Percentiles rank a stretch among this genome's conserved stretches.
Conservation (phyloP, 208 protist genomes). For the Leishmania aethiopica region DNA sequence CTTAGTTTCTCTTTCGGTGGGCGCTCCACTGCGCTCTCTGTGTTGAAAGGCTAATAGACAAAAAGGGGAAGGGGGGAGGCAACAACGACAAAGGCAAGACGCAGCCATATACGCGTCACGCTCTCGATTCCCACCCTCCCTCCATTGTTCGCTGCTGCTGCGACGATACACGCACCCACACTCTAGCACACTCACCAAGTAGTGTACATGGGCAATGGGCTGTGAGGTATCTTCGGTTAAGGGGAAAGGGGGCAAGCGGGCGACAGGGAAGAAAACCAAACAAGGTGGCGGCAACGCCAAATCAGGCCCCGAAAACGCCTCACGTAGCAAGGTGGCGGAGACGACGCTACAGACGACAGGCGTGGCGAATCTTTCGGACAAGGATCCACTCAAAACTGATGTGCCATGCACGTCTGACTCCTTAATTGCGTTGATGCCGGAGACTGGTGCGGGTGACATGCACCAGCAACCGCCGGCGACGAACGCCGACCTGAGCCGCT, state of each 20-base stretch:
- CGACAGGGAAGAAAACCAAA: no score
- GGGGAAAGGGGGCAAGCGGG: not conserved
- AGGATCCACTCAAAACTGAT: not conserved
- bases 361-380: not conserved
- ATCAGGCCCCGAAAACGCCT: not conserved
- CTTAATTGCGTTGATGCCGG: not conserved
- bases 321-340: not conserved
- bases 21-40: not conserved
- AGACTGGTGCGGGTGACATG: not conserved
- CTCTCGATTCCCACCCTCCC: not conserved
- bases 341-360: not conserved
- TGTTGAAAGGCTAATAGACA: not conserved
- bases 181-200: not conserved
- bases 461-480: not conserved
- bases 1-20: not conserved
- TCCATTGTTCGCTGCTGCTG: not conserved
- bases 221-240: conserved; percentile 5
- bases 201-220: not conserved
- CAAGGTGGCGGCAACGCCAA: not conserved
- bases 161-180: not conserved
- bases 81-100: not conserved
- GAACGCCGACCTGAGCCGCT: not conserved
- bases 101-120: not conserved
- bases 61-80: not conserved
- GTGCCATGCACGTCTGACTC: not conserved